phyloP scores from a whole-genome alignment of 805 yeast genomes.

The Zygosaccharomyces rouxii region DNA sequence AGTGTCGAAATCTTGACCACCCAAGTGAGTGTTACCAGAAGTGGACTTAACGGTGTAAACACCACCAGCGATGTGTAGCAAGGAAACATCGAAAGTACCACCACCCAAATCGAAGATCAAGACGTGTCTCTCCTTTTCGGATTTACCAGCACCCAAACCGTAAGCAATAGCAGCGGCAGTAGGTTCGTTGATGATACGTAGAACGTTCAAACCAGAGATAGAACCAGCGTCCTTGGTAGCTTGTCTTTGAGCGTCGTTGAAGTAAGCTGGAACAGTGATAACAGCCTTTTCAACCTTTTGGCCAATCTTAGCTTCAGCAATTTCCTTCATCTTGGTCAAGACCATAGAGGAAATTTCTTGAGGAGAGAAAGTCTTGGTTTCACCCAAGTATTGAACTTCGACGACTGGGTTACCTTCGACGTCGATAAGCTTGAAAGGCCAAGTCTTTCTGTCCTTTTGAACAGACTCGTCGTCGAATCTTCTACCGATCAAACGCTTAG shows the following conservation, averaged over 20 bases:
- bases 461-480: slow-evolving; percentile 71
- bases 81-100: slow-evolving; percentile 97
- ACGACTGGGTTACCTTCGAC: slow-evolving; percentile 63
- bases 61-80: slow-evolving; percentile 91
- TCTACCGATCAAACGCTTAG: slow-evolving; percentile 78
- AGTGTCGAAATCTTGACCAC: slow-evolving; percentile 99
- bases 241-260: slow-evolving; percentile 77
- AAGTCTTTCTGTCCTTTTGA: slow-evolving; percentile 85
- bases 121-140: slow-evolving; percentile 79
- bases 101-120: slow-evolving; percentile 96
- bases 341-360: slow-evolving; percentile 76
- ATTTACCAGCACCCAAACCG: slow-evolving; percentile 91
- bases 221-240: slow-evolving; percentile 81
- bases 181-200: slow-evolving; percentile 75
- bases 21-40: slow-evolving; percentile 99
- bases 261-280: slow-evolving; percentile 75
- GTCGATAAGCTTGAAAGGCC: slow-evolving; percentile 75
- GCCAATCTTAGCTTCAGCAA: slow-evolving; percentile 74
- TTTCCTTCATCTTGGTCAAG: slow-evolving; percentile 76
- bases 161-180: slow-evolving; percentile 99
- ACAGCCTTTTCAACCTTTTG: slow-evolving; percentile 69
- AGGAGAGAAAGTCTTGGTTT: slow-evolving; percentile 65
- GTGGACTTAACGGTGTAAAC: slow-evolving; percentile 96
- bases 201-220: slow-evolving; percentile 73
- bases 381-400: slow-evolving; percentile 66